phyloP scores from a whole-genome alignment of 305 asterid genomes.

The Solanum hybrid region DNA sequence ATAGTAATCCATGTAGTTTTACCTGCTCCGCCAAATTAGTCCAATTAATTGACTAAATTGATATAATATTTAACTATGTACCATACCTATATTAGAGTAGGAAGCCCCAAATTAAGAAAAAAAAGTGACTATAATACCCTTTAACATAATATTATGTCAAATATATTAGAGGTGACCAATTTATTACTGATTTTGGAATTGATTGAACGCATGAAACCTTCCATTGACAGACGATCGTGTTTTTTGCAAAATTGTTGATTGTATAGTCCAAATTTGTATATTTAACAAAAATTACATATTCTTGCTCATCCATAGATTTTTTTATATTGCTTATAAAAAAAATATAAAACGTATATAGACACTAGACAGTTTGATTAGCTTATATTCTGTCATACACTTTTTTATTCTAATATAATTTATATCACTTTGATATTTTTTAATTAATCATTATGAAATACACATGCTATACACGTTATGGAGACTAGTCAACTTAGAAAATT shows the following conservation, averaged over 20 bases:
- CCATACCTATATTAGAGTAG: background rate
- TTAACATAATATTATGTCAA: background rate
- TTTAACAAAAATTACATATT: no score
- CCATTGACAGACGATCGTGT: no score
- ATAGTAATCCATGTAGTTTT: background rate
- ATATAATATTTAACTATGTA: background rate
- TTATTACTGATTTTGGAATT: no score
- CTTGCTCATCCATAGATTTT: no score
- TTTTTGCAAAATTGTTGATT: no score
- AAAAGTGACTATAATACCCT: background rate
- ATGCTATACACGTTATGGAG: background rate
- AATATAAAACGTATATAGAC: no score
- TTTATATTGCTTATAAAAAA: no score
- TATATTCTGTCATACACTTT: background rate
- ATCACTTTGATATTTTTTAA: rapidly evolving
- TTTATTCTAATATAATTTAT: background rate
- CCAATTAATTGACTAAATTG: background rate
- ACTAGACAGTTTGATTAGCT: no score
- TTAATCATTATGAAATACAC: background rate
- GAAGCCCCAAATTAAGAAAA: background rate
- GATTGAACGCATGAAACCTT: background rate
- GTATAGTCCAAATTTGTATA: no score
- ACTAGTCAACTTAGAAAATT: background rate
- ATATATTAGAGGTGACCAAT: rapidly evolving
- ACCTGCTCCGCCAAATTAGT: background rate